Evolutionary conservation across 805 yeast genomes (phyloP), one percentile per base, ranked within the genome.

Genomic region (Pichia scutulata): DNA sequence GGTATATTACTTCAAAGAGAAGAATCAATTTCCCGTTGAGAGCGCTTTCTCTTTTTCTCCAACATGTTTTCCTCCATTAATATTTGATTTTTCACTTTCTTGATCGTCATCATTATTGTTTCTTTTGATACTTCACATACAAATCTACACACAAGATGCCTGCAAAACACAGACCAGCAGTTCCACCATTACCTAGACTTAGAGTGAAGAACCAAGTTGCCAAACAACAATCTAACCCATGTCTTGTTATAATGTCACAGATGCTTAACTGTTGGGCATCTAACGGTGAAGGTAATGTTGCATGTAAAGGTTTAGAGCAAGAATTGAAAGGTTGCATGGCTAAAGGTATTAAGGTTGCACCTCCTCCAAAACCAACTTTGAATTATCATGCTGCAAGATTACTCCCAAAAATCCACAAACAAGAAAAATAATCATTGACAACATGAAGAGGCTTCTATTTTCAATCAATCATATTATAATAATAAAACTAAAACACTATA

Each of bases 261-360:
- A 74, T 90, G 65, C 72, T 90, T 58, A 87, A 86, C 74, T 90
- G 98, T 71, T 90, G 98, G 98, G 95, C 97, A 2, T 86, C 97
- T 23, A 86, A 88, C 69, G 92, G 95, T 45, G 95, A 89, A 67
- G 90, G 93, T 53, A 72, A 84, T 22, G 70, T 75, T 12, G 75
- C 71, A 44, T 90, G 98, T 69, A 71, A 75, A 23, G 72, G 71
- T 8, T 68, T 87, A 44, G 95, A 84, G 61, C 65, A 68, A 36
- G 88, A 86, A 53, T 76, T 89, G 64, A 87, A 87, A 62, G 68
- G 68, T 14, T 90, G 97, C 64, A 86, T 88, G 84, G 79, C 72
- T 44, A 69, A 69, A 21, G 65, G 65, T 39, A 51, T 52, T 14
- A 58, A 60, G 51, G 52, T 53, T 13, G 59, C 67, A 44, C 70